Evolutionary conservation across 192 early-diverging fungal species (phyloP).

Genomic region (Geranomyces variabilis): DNA sequence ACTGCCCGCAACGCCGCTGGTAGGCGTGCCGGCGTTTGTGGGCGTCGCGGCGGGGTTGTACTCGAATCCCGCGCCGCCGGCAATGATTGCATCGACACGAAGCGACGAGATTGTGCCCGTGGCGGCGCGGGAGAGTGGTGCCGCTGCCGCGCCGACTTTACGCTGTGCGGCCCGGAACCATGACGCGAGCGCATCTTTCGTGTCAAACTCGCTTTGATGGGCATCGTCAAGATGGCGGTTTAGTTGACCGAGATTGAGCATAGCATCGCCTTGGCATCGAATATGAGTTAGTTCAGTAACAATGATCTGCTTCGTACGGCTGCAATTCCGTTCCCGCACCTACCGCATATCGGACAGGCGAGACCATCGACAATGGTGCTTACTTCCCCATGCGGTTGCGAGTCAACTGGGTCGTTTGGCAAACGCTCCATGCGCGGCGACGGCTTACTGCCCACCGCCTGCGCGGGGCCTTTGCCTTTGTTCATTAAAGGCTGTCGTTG

Average conservation of each 20-base stretch:
- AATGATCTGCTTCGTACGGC: too few relatives aligned
- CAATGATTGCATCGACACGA: background rate
- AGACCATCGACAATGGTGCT: background rate
- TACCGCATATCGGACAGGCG: conserved; percentile 1
- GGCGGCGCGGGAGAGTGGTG: conserved; percentile 26
- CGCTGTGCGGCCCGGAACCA: conserved; percentile 48
- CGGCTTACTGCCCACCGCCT: background rate
- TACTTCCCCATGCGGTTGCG: background rate
- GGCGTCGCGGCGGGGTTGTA: conserved; percentile 26
- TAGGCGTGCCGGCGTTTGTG: background rate
- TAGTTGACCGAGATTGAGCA: conserved; percentile 41
- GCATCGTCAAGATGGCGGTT: conserved; percentile 50
- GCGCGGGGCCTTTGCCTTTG: too few relatives aligned
- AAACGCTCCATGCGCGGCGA: background rate
- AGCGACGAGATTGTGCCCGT: background rate
- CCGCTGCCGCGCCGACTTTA: conserved; percentile 18
- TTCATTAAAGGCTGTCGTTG: too few relatives aligned
- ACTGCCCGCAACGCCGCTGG: conserved; percentile 2
- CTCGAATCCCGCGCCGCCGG: conserved; percentile 28
- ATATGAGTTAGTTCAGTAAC: too few relatives aligned
- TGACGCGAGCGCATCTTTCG: conserved; percentile 40
- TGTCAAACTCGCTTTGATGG: conserved; percentile 41
- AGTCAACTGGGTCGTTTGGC: background rate
- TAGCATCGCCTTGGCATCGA: conserved; percentile 27
- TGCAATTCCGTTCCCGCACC: background rate